Conservation (phyloP, 805 yeast species). For the Scheffersomyces stipitis region DNA sequence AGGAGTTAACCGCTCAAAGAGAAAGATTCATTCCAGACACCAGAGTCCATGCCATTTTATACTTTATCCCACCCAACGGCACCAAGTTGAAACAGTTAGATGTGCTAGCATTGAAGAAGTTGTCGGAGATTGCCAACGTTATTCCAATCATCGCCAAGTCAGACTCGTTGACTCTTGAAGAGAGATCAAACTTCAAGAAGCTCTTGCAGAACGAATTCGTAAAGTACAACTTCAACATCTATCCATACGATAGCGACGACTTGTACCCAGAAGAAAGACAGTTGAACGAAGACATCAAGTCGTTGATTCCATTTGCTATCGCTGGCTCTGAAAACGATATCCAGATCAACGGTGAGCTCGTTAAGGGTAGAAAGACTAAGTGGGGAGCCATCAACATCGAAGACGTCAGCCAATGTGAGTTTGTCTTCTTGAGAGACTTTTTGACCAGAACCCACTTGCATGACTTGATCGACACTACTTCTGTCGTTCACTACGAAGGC, state of each 20-base stretch:
- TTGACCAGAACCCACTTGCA: slow-evolving; percentile 93
- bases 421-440: slow-evolving; percentile 89
- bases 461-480: slow-evolving; percentile 91
- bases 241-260: slow-evolving; percentile 77
- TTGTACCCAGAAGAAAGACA: slow-evolving; percentile 71
- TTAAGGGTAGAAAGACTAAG: slow-evolving; percentile 87
- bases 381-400: slow-evolving; percentile 95
- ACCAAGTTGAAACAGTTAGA: slow-evolving; percentile 84
- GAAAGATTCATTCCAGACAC: slow-evolving; percentile 80
- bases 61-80: slow-evolving; percentile 87
- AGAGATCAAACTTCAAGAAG: slow-evolving; percentile 76
- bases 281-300: slow-evolving; percentile 69
- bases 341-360: slow-evolving; percentile 71
- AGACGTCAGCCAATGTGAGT: slow-evolving; percentile 94
- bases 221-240: slow-evolving; percentile 70
- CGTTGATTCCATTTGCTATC: slow-evolving; percentile 86
- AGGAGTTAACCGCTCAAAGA: slow-evolving; percentile 92
- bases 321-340: slow-evolving; percentile 86
- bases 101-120: slow-evolving; percentile 74
- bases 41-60: slow-evolving; percentile 90
- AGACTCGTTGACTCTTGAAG: slow-evolving; percentile 84
- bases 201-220: slow-evolving; percentile 74
- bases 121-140: slow-evolving; percentile 88
- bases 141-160: slow-evolving; percentile 95
- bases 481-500: slow-evolving; percentile 83